These are phyloP conservation scores for Hymenoscyphus fructigenus DNA, from an alignment of 2,329 filamentous ascomycete genomes.

Conservation along the genomic window DNA sequence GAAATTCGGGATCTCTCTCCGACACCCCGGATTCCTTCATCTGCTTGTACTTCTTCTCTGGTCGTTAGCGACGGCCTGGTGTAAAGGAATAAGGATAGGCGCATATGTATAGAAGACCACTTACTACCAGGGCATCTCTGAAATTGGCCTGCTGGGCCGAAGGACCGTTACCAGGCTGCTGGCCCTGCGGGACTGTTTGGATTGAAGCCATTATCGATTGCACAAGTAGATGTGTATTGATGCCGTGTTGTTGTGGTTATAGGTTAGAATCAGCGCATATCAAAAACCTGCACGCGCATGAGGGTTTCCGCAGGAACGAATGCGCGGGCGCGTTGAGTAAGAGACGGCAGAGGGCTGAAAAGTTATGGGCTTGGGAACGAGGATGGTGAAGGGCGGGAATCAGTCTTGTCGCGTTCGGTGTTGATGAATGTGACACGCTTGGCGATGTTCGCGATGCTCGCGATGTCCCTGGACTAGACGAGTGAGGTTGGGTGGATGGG, in stretches of 20 bases:
- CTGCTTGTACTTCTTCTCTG: constrained; percentile 73
- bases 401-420: constrained; percentile 15
- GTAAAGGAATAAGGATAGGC: constrained; percentile 12
- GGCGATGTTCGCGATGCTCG: constrained; percentile 27
- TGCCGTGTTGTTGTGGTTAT: constrained; percentile 22
- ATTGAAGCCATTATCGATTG: constrained; percentile 71
- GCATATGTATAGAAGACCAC: constrained; percentile 30
- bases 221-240: constrained; percentile 16
- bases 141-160: constrained; percentile 70
- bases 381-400: not conserved
- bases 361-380: not conserved
- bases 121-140: constrained; percentile 70
- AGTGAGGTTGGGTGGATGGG: not conserved
- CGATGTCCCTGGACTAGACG: constrained; percentile 17
- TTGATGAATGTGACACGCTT: constrained; percentile 31
- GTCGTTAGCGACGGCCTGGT: constrained; percentile 32
- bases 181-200: constrained; percentile 68
- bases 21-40: constrained; percentile 86
- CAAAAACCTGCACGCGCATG: constrained; percentile 30
- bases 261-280: constrained; percentile 33
- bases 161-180: constrained; percentile 62
- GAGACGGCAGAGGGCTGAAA: constrained; percentile 13
- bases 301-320: constrained; percentile 16
- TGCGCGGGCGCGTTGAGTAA: constrained; percentile 20
- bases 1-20: constrained; percentile 79